Percentiles rank a stretch among this genome's conserved stretches.
Evolutionary conservation across 305 asterid species (phyloP).

Genomic region (Solanum chacoense): DNA sequence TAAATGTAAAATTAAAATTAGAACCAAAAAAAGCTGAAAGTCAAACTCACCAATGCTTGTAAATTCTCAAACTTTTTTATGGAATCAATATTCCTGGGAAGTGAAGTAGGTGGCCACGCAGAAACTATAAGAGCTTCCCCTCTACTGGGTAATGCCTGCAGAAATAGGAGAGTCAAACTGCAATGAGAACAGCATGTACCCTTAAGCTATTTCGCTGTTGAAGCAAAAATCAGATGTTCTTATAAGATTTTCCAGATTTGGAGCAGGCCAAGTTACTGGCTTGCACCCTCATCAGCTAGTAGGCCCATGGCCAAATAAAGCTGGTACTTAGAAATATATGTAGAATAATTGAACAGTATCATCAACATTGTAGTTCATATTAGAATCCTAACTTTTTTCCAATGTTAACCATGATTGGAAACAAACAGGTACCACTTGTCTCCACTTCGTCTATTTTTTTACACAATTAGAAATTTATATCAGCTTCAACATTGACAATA

Average conservation of each 20-base stretch:
- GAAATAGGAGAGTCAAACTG: neutral
- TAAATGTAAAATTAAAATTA: neutral
- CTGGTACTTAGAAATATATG: neutral
- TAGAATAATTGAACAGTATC: neutral
- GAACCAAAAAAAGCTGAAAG: neutral
- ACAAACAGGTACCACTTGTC: neutral
- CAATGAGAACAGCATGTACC: neutral
- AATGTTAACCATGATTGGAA: neutral
- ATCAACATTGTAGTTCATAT: neutral
- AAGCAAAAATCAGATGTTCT: neutral
- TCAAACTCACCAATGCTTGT: slow-evolving; percentile 67
- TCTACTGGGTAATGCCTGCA: slow-evolving; percentile 72
- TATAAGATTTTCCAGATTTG: neutral
- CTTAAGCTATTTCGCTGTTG: neutral
- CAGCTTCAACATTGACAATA: neutral
- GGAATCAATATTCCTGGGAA: slow-evolving; percentile 65
- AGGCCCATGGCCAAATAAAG: neutral
- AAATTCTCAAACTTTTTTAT: slow-evolving; percentile 76
- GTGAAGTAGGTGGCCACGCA: slow-evolving; percentile 74
- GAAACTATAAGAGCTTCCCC: slow-evolving; percentile 80
- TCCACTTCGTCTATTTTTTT: neutral
- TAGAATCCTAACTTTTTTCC: neutral
- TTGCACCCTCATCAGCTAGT: neutral
- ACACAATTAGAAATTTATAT: neutral
- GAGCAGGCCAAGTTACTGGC: neutral